These are phyloP conservation scores for Daldinia bambusicola DNA, from an alignment of 495 filamentous ascomycete species.

Conservation along the genomic window DNA sequence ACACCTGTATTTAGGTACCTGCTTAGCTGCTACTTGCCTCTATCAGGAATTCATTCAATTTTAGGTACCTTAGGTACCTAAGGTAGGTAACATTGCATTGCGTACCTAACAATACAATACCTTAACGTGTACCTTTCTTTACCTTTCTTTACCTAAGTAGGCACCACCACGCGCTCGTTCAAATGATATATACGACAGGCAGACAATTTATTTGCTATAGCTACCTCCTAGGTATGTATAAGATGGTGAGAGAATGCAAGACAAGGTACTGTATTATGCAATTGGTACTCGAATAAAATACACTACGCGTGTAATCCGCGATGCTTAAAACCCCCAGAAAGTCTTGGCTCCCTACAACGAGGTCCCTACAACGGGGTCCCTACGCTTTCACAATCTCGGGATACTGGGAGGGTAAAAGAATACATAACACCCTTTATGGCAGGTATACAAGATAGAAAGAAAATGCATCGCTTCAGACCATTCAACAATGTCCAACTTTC, in stretches of 20 bases:
- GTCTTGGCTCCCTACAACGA: background rate
- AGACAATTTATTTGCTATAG: background rate
- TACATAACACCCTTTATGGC: too few species aligned
- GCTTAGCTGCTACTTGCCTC: conserved; percentile 3
- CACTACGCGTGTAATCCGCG: background rate
- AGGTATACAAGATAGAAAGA: too few species aligned
- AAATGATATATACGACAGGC: background rate
- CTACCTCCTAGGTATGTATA: too few species aligned
- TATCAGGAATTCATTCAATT: conserved; percentile 3
- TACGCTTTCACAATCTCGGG: too few species aligned
- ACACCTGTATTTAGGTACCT: conserved; percentile 6
- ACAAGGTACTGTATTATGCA: background rate
- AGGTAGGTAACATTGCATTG: background rate
- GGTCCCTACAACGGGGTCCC: too few species aligned
- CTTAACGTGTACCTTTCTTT: too few species aligned
- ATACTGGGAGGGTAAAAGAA: too few species aligned
- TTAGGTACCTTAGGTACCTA: conserved; percentile 3
- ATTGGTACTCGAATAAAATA: background rate
- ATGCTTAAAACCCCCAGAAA: background rate
- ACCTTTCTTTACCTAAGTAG: too few species aligned
- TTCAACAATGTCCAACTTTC: background rate
- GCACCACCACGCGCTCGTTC: too few species aligned
- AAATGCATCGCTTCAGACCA: conserved; percentile 17
- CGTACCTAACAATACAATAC: too few species aligned
- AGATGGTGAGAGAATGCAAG: background rate